A percentile compares a stretch with the other conserved stretches of the same genome.
Conservation (phyloP, 192 early-diverging fungal genomes). For the Coemansia sp. region DNA sequence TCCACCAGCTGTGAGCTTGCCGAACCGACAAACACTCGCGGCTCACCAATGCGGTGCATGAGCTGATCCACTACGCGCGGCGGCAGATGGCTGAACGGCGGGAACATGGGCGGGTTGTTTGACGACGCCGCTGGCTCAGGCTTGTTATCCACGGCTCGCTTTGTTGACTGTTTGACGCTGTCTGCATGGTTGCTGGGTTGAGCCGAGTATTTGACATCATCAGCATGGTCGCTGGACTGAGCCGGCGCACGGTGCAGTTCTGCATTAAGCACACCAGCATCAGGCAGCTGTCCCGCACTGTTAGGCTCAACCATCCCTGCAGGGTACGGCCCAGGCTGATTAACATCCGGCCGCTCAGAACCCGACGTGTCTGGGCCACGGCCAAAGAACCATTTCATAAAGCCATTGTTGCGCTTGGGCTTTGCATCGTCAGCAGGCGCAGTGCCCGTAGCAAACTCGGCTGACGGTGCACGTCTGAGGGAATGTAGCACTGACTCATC, state of each 20-base stretch:
- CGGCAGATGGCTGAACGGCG: constrained; percentile 56
- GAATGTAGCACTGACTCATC: constrained; percentile 23
- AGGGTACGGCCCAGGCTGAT: background rate
- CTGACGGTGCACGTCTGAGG: constrained; percentile 20
- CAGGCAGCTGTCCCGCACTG: background rate
- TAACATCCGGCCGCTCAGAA: background rate
- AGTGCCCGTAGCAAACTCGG: background rate
- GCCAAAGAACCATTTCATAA: constrained; percentile 29
- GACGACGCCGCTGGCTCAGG: background rate
- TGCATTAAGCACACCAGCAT: constrained; percentile 4
- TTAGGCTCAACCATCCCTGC: background rate
- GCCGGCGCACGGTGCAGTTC: background rate
- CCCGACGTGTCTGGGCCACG: background rate
- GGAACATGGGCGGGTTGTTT: constrained; percentile 35
- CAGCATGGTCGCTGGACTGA: background rate
- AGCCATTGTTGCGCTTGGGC: constrained; percentile 1
- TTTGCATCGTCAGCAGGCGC: background rate
- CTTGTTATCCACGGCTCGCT: background rate
- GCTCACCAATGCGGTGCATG: constrained; percentile 52
- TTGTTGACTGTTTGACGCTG: background rate
- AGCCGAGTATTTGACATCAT: background rate
- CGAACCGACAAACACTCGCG: constrained; percentile 48
- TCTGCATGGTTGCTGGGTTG: no score
- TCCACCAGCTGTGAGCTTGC: constrained; percentile 27
- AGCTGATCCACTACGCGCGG: constrained; percentile 35